Evolutionary conservation across 768 basidiomycete species (phyloP).

Genomic region (Coprinopsis sp.): DNA sequence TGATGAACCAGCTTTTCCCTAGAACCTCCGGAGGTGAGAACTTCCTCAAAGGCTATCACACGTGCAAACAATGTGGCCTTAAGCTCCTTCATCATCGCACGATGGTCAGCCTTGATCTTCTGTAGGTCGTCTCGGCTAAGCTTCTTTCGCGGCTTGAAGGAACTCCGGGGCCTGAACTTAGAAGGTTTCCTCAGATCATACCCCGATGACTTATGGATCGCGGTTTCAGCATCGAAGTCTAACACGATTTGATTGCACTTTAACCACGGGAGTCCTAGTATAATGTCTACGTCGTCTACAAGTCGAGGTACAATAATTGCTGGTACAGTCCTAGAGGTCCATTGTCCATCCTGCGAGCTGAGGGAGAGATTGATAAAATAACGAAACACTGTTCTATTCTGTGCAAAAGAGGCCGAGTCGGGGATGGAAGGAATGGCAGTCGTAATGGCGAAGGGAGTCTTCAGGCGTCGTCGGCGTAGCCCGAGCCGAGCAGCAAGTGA

Average conservation of each 20-base stretch:
- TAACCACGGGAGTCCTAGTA: conserved; percentile 32
- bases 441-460: conserved; percentile 7
- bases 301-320: conserved; percentile 22
- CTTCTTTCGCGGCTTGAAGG: no score
- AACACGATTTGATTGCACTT: background rate
- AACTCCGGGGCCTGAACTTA: background rate
- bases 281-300: conserved; percentile 19
- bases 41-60: no score
- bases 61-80: no score
- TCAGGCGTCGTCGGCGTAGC: conserved; percentile 1
- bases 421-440: conserved; percentile 1
- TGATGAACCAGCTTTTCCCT: no score
- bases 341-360: conserved; percentile 14
- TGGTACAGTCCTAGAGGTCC: conserved; percentile 11
- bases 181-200: background rate
- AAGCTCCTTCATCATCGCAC: no score
- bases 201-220: background rate
- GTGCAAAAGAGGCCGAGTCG: background rate
- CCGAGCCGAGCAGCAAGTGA: conserved; percentile 16
- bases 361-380: conserved; percentile 16
- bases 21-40: no score
- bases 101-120: no score
- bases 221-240: background rate
- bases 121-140: no score
- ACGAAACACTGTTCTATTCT: conserved; percentile 1